Conservation (phyloP, 768 basidiomycete genomes). For the Ramaria rubella region DNA sequence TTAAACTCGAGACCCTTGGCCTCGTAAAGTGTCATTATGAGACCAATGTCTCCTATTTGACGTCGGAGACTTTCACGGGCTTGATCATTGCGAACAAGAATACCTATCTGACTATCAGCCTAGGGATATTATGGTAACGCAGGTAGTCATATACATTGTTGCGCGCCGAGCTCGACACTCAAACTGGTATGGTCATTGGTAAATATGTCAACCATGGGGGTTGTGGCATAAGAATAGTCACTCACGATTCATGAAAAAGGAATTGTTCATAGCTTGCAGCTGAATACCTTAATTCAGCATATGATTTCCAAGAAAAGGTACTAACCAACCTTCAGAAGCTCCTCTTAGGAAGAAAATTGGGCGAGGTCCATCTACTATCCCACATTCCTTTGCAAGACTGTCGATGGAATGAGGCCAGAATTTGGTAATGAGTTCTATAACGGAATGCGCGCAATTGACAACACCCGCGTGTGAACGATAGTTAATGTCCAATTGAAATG, state of each 20-base stretch:
- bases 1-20: slow-evolving; percentile 65
- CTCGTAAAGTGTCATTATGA: slow-evolving; percentile 59
- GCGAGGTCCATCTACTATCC: slow-evolving; percentile 44
- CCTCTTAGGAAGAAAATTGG: slow-evolving; percentile 53
- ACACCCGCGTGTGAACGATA: slow-evolving; percentile 72
- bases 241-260: slow-evolving; percentile 44
- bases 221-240: neutral
- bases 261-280: slow-evolving; percentile 45
- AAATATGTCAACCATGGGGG: neutral
- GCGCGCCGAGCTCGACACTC: slow-evolving; percentile 52
- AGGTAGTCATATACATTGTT: slow-evolving; percentile 46
- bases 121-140: neutral
- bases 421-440: slow-evolving; percentile 52
- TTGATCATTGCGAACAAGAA: slow-evolving; percentile 57
- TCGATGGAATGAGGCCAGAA: slow-evolving; percentile 68
- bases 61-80: slow-evolving; percentile 41
- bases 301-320: neutral
- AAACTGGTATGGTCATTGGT: neutral
- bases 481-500: slow-evolving; percentile 57
- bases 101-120: slow-evolving; percentile 35
- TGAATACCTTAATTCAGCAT: neutral
- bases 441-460: slow-evolving; percentile 59
- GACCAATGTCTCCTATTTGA: slow-evolving; percentile 51
- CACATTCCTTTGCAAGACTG: slow-evolving; percentile 46
- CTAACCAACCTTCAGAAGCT: slow-evolving; percentile 20